Evolutionary conservation across 2,329 filamentous ascomycete species (phyloP), one percentile per base, ranked within the genome.

Genomic region (Graphiopsis chlorocephala): DNA sequence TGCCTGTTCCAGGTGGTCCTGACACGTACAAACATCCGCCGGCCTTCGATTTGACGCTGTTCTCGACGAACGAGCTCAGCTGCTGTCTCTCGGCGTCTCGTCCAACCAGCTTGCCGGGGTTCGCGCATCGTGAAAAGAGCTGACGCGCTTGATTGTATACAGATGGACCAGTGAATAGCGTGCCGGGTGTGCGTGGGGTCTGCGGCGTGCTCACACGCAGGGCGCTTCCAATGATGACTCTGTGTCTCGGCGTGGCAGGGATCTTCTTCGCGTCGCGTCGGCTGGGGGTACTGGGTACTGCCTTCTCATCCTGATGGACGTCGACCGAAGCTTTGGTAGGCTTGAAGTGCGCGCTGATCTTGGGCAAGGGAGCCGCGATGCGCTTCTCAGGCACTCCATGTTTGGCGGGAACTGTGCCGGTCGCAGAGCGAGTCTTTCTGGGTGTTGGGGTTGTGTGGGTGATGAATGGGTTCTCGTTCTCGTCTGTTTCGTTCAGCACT

Each of bases 1-100:
- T 99, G 63, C 95, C 95, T 0, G 95, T 99, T 12, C 95, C 95
- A 2, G 95, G 95, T 4, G 95, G 95, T 0, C 95, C 95, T 71
- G 93, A 97, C 70, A 99, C 90, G 75, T 99, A 99, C 60, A 97
- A 85, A 74, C 94, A 98, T 61, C 93, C 93, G 61, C 88, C 88
- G 3, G 84, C 85, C 12, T 81, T 82, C 20, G 85, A 77, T 10
- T 85, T 81, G 5, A 88, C 80, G 70, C 88, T 87, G 59, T 85
- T 84, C 45, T 85, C 80, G 59, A 97, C 83, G 74, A 97, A 97
- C 0, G 74, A 77, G 14, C 82, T 80, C 35, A 98, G 80, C 68
- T 93, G 88, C 15, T 83, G 80, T 82, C 73, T 85, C 77, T 91
- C 86, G 58, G 78, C 80, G 31, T 96, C 91, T 53, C 93, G 88